phyloP scores from a whole-genome alignment of 2,329 filamentous ascomycete genomes.

The Botrytis tulipae region DNA sequence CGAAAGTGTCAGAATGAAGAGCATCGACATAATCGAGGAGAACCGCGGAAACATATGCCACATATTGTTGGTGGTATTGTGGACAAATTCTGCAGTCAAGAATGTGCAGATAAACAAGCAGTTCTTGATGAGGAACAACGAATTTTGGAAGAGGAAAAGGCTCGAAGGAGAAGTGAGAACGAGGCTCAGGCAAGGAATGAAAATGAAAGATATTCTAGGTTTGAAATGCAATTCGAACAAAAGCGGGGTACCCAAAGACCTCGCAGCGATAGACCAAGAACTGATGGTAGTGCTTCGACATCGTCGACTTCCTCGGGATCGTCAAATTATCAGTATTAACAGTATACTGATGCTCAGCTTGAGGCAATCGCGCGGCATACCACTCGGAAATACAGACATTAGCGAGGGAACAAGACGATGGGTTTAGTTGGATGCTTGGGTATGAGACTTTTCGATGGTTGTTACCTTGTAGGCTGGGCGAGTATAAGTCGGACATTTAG shows the following conservation, averaged over 20 bases:
- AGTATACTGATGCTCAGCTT: neutral
- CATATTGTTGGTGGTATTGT: neutral
- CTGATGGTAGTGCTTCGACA: neutral
- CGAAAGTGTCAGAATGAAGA: neutral
- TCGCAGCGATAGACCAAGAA: neutral
- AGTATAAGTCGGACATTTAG: neutral
- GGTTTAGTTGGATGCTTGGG: neutral
- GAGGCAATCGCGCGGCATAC: neutral
- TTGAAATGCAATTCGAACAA: neutral
- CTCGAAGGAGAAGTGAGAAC: neutral
- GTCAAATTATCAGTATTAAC: neutral
- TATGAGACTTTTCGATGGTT: neutral
- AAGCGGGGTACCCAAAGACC: neutral
- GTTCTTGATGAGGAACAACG: neutral
- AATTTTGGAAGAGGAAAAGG: neutral
- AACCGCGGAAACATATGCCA: neutral
- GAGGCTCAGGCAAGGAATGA: neutral
- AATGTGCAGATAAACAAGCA: neutral
- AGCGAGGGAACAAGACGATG: neutral
- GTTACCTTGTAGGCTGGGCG: neutral
- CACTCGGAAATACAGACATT: neutral
- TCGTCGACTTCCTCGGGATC: neutral
- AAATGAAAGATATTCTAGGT: accelerated
- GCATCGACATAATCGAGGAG: accelerated
- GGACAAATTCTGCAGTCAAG: neutral